Base-by-base conservation (phyloP, 1,284 basidiomycete species). In the Rhodotorula sp. region DNA sequence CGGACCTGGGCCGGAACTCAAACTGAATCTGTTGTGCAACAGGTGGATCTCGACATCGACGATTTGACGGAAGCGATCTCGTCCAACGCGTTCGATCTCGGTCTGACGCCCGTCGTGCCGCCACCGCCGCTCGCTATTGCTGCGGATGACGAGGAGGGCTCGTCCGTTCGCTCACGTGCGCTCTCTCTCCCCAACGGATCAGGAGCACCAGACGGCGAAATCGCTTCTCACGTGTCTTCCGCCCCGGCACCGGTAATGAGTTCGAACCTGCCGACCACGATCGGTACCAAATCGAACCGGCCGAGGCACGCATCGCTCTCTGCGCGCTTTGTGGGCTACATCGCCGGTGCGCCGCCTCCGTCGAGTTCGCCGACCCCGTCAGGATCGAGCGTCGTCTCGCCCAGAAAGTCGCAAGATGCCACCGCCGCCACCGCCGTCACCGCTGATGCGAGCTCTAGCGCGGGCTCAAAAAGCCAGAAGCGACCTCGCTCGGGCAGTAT, bases 41-140 rank as follows among this genome's bases (percentile, higher is more conserved):
- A 76, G 71, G 68, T 64, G 64, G 64, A 65, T n/a, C 68, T 76
- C 62, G 69, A 76, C 39, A 58, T 76, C 31, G 73, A 74, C 21
- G 70, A 76, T 39, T 54, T 76, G 15, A 70, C 70, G 5, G 75
- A 74, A 29, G 75, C 75, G 1, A 76, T 76, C 58, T 68, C 70
- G 4, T 71, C 73, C 18, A 73, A 76, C 60, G 70, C 73, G 0
- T 76, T 76, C 67, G 67, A 68, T 39, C 65, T 76, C 18, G 62
- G 67, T 2, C 49, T 67, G 2, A n/a, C 15, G 0, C 8, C 31
- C 26, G 5, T 46, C 21, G 47, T 39, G 23, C 15, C 46, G 39
- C 21, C 49, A 1, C 52, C 64, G 20, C 46, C 56, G 58, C 29
- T 61, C 10, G 23, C 34, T 18, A 51, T 46, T 34, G 54, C 60